Evolutionary conservation across 495 filamentous ascomycete genomes (phyloP), one percentile per base, ranked within the genome.

Genomic region (Penicillium waksmanii): DNA sequence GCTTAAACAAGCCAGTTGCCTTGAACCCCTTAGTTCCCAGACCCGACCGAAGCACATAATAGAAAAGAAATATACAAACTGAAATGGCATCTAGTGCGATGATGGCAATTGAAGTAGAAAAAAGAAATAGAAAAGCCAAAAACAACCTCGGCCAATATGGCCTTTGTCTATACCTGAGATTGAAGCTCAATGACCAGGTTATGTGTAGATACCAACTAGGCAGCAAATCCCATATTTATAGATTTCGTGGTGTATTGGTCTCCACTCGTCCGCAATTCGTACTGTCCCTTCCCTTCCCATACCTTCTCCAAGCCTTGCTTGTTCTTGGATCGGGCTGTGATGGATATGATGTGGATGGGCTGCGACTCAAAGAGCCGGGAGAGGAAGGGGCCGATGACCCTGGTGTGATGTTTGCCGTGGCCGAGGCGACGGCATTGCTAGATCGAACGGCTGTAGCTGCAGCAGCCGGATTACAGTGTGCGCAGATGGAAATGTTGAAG

Each of bases 401-500:
- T 3, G 70, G 69, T 3, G 71, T 70, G 8, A 63, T 56, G 31
- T 48, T 63, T 4, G 59, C 58, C 11, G 65, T 59, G 0, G 53
- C 51, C n/a, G 61, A 58, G 3, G 65, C 35, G 18, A 43, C 17
- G 9, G 34, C 56, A 38, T 49, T 54, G 38, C 42, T 52, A n/a
- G 44, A 56, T 35, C 53, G 42, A 25, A 46, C 25, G 10, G 63
- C 50, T 18, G 66, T 51, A 9, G 62, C 62, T 13, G 61, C 68
- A 9, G 62, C 65, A 11, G 66, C 55, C n/a, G 74, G 71, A 42
- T 77, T 69, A 57, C 75, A 78, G 51, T 71, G 75, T 21, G 57
- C 48, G 48, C 75, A 78, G 38, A 69, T 54, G 49, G 65, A 76
- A n/a, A 76, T 68, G 46, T 66, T 74, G 55, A 77, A 76, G 31